Evolutionary conservation across 352 stramenopile genomes (phyloP).

Genomic region (Phytopythium mirpurense): DNA sequence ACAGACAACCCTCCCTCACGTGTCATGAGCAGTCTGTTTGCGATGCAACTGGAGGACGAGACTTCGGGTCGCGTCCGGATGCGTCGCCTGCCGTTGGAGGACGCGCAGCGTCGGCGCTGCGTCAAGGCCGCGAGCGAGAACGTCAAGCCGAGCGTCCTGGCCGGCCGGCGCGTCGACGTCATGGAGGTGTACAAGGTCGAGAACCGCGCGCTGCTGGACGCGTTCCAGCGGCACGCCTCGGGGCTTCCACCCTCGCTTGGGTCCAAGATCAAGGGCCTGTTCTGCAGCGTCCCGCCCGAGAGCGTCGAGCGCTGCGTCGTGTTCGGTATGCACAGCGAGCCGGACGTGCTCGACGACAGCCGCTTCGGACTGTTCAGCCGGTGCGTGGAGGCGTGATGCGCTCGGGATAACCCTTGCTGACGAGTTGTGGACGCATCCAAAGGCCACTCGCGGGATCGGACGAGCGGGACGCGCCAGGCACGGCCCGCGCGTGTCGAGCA

Average conservation of each 20-base stretch:
- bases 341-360: constrained; percentile 6
- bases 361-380: constrained; percentile 34
- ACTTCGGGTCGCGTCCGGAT: constrained; percentile 48
- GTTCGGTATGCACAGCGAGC: constrained; percentile 43
- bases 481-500: constrained; percentile 12
- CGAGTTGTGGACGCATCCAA: neutral
- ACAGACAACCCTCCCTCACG: too few relatives aligned
- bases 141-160: constrained; percentile 39
- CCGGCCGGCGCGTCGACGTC: constrained; percentile 35
- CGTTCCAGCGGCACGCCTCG: constrained; percentile 45
- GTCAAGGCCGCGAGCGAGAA: constrained; percentile 68
- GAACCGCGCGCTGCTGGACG: constrained; percentile 48
- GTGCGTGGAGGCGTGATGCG: neutral
- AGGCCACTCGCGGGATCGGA: neutral
- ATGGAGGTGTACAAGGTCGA: constrained; percentile 81
- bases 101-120: constrained; percentile 57
- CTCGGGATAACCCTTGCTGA: neutral
- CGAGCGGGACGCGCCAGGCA: constrained; percentile 13
- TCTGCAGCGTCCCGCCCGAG: constrained; percentile 50
- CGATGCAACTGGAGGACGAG: constrained; percentile 56
- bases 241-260: constrained; percentile 8
- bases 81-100: constrained; percentile 30
- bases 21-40: constrained; percentile 38
- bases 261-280: constrained; percentile 73
- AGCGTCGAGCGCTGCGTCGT: constrained; percentile 54